Evolutionary conservation across 2,329 filamentous ascomycete genomes (phyloP).

Genomic region (Emmonsiellopsis sp.): DNA sequence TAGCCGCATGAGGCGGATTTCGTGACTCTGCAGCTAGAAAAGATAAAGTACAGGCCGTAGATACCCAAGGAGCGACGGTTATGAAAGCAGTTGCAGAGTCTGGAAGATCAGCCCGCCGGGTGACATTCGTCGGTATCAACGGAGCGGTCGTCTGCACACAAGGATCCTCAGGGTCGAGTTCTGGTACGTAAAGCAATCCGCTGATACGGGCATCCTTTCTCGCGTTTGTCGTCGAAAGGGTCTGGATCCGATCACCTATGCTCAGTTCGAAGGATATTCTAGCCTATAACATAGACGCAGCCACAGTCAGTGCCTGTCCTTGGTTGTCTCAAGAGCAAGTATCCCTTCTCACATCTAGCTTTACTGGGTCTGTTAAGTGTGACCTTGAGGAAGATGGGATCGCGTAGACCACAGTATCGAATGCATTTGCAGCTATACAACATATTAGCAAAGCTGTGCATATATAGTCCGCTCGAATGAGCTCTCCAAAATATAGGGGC

Average conservation of each 20-base stretch:
- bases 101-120: conserved; percentile 58
- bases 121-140: conserved; percentile 68
- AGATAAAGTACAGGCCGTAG: conserved; percentile 58
- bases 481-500: too few species aligned
- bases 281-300: neutral
- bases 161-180: conserved; percentile 46
- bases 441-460: neutral
- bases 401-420: neutral
- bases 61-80: conserved; percentile 81
- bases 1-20: conserved; percentile 50
- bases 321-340: neutral
- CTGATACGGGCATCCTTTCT: conserved; percentile 54
- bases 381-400: neutral
- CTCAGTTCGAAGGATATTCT: conserved; percentile 22
- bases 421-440: neutral
- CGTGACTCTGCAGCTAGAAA: conserved; percentile 57
- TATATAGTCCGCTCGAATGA: too few species aligned
- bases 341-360: conserved; percentile 1
- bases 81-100: conserved; percentile 61
- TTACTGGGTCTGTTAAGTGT: neutral
- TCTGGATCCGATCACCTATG: conserved; percentile 54
- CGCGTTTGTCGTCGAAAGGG: conserved; percentile 60
- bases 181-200: conserved; percentile 79
- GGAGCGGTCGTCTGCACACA: conserved; percentile 55
- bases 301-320: neutral